Evolutionary conservation across 192 early-diverging fungal genomes (phyloP).

Genomic region (Gryganskiella cystojenkinii): DNA sequence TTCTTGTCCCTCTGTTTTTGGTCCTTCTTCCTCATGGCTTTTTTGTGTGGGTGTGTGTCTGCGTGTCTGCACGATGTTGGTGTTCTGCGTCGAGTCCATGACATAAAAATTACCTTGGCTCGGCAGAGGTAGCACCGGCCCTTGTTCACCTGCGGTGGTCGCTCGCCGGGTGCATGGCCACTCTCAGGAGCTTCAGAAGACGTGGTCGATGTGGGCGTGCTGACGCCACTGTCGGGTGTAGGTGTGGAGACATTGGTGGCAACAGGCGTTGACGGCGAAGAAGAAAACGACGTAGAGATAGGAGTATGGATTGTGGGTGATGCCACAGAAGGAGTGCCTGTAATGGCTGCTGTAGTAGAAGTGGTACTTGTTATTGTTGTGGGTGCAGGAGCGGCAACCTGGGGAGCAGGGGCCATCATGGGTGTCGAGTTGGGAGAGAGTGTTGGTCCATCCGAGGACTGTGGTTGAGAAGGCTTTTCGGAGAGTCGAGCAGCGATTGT

Average conservation of each 20-base stretch:
- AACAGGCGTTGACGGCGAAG: conserved; percentile 31
- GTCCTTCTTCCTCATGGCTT: not conserved
- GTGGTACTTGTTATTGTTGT: conserved; percentile 5
- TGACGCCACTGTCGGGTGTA: conserved; percentile 14
- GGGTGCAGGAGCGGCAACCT: conserved; percentile 7
- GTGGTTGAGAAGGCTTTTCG: conserved; percentile 24
- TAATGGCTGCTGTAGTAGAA: conserved; percentile 1
- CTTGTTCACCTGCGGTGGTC: conserved; percentile 71
- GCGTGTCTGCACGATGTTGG: too few species aligned
- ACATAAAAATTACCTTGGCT: conserved; percentile 67
- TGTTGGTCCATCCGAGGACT: conserved; percentile 1
- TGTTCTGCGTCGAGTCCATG: too few species aligned
- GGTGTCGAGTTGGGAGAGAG: conserved; percentile 6
- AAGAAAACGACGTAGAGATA: too few species aligned
- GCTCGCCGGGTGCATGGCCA: conserved; percentile 57
- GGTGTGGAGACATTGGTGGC: conserved; percentile 12
- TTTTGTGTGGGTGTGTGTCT: too few species aligned
- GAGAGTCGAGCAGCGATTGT: conserved; percentile 19
- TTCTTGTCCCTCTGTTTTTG: too few species aligned
- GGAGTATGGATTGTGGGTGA: conserved; percentile 7
- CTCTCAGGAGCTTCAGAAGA: conserved; percentile 25
- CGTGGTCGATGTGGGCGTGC: conserved; percentile 48
- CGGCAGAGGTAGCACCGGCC: conserved; percentile 76
- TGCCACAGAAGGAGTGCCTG: conserved; percentile 7
- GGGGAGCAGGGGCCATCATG: conserved; percentile 8